A percentile compares a stretch with the other conserved stretches of the same genome.
These are phyloP conservation scores for Ustilago trichophora DNA, from an alignment of 1,284 basidiomycete genomes.

Conservation along the genomic window DNA sequence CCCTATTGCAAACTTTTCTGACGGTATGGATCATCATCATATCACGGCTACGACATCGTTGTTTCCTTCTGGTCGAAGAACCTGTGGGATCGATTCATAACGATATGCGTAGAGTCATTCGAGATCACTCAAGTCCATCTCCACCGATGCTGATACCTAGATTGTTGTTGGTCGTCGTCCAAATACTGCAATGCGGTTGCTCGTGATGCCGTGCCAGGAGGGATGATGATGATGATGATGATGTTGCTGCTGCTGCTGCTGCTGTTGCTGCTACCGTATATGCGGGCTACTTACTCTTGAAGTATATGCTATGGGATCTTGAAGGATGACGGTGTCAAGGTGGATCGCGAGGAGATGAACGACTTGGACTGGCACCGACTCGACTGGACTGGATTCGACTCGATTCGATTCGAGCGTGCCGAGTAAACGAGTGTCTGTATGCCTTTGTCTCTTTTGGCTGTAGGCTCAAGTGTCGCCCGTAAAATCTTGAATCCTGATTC, in stretches of 20 bases:
- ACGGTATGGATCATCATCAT: conserved; percentile 16
- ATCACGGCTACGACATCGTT: conserved; percentile 8
- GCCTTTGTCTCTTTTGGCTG: too few relatives aligned
- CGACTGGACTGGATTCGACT: too few relatives aligned
- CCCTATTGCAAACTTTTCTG: too few relatives aligned
- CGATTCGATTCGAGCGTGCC: too few relatives aligned
- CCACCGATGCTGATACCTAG: not conserved
- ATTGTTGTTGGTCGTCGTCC: too few relatives aligned
- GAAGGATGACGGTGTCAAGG: conserved; percentile 48
- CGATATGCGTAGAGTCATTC: too few relatives aligned
- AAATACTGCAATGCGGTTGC: not conserved
- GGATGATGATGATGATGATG: conserved; percentile 22
- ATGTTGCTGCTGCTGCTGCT: too few relatives aligned
- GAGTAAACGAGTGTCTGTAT: too few relatives aligned
- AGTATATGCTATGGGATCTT: conserved; percentile 47
- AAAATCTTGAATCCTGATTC: not conserved
- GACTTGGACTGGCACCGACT: conserved; percentile 12
- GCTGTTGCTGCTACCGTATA: too few relatives aligned
- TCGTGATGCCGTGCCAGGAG: conserved; percentile 18
- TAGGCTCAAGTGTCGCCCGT: not conserved
- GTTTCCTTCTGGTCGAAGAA: too few relatives aligned
- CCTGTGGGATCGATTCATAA: too few relatives aligned
- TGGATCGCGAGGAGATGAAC: conserved; percentile 40
- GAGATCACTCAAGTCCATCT: not conserved
- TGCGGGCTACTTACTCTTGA: conserved; percentile 46